Percentiles rank a stretch among this genome's conserved stretches.
These are phyloP conservation scores for Bocquillonia castaneifolia DNA, from an alignment of 441 rosid genomes.

Conservation along the genomic window DNA sequence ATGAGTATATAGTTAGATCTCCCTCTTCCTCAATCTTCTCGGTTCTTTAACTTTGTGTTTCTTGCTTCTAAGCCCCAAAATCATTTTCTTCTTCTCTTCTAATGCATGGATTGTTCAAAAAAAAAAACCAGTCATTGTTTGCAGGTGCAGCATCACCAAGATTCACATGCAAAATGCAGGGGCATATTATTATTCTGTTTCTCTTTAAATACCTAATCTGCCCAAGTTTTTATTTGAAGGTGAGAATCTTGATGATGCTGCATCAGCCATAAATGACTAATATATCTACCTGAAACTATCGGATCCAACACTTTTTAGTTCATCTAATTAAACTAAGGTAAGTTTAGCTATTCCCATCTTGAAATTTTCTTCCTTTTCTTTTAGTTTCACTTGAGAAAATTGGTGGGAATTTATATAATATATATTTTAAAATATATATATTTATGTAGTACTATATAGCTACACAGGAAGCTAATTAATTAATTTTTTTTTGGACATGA, in stretches of 20 bases:
- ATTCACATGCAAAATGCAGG: conserved; percentile 59
- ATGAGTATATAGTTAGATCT: neutral
- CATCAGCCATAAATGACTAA: conserved; percentile 71
- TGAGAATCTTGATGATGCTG: conserved; percentile 99
- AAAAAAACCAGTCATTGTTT: conserved; percentile 41
- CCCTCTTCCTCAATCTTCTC: neutral
- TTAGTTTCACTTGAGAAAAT: neutral
- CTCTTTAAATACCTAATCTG: neutral
- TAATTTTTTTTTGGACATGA: neutral
- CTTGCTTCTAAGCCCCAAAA: neutral
- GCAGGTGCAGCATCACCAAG: conserved; percentile 88
- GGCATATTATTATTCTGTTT: neutral
- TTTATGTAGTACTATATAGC: neutral
- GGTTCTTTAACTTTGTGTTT: neutral
- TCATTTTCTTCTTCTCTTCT: no score
- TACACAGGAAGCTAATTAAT: neutral
- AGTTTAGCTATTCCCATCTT: neutral
- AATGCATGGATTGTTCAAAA: conserved; percentile 7
- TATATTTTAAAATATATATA: neutral
- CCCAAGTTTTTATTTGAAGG: conserved; percentile 20
- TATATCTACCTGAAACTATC: neutral
- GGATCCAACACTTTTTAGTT: conserved; percentile 21
- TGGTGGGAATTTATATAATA: no score
- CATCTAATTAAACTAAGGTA: conserved; percentile 19
- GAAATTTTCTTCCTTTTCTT: neutral